Base-by-base conservation (phyloP, 495 filamentous ascomycete genomes). In the Aspergillus saccharolyticus region DNA sequence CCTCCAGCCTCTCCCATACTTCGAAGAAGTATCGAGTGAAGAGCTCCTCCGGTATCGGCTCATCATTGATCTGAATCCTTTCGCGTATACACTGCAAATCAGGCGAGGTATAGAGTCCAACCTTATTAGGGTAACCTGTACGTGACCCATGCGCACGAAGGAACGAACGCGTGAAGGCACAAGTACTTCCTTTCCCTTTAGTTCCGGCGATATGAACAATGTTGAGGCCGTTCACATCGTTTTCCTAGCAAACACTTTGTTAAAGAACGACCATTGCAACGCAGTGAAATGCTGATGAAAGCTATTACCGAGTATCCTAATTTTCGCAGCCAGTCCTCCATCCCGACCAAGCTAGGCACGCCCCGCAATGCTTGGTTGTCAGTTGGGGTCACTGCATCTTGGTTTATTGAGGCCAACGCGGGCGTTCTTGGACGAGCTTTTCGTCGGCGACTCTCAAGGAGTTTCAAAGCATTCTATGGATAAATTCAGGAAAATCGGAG, bases 41-140 rank as follows among this genome's bases (percentile, higher is more conserved):
- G 2, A 74, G 44, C 0, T 66, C 70, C 52, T 76, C 69, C 0
- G 74, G 64, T 7, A 90, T 71, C 0, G 83, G 79, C 0, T 22
- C 16, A 0, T 77, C 76, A 62, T 88, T 70, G 19, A 91, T 74
- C 42, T 77, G 75, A 57, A 90, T 88, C 54, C 88, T 79, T 63
- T 90, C 86, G 18, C 83, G 78, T 25, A 85, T 79, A 4, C 69
- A 67, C 15, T 79, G 73, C 3, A 90, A 70, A 66, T 89, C 83
- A 1, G 87, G 87, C 3, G 80, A 84, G 0, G 85, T 89, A 67
- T 88, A 90, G 18, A 85, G 70, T 1, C 85, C 87, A 8, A 85
- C 78, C 30, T 72, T 75, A 0, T 63, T 68, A 0, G 69, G 70
- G 21, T 66, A 70, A 2, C 74, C 74, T 9, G 66, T 70, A 17